Evolutionary conservation across 2,329 filamentous ascomycete species (phyloP).

Genomic region (Nigrospora sphaerica): DNA sequence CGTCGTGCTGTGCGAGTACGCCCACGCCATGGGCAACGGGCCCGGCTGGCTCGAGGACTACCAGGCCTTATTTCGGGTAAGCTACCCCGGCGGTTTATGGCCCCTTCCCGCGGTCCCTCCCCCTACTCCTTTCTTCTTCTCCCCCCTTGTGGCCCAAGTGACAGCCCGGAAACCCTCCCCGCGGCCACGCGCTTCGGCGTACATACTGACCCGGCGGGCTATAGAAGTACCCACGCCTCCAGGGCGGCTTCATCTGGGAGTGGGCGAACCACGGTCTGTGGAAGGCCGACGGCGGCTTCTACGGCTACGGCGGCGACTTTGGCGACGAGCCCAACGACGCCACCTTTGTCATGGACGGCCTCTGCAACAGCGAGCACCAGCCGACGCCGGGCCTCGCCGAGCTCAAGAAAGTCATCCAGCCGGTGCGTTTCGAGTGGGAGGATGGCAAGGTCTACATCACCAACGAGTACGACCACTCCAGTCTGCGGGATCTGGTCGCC

Average conservation of each 20-base stretch:
- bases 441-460: conserved; percentile 28
- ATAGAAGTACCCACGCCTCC: conserved; percentile 45
- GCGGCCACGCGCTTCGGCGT: too few relatives aligned
- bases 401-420: conserved; percentile 50
- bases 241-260: conserved; percentile 63
- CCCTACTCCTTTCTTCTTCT: too few relatives aligned
- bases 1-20: conserved; percentile 51
- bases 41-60: conserved; percentile 66
- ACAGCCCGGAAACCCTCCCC: too few relatives aligned
- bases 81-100: too few relatives aligned
- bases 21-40: conserved; percentile 67
- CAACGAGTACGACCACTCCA: conserved; percentile 44
- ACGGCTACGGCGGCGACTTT: conserved; percentile 51
- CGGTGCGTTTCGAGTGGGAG: conserved; percentile 34
- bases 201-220: too few relatives aligned
- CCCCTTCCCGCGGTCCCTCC: too few relatives aligned
- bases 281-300: conserved; percentile 39
- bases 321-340: conserved; percentile 53
- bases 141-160: too few relatives aligned
- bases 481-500: conserved; percentile 32
- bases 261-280: conserved; percentile 57
- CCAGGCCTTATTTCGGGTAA: conserved; percentile 48
- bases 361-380: conserved; percentile 45
- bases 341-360: conserved; percentile 56
- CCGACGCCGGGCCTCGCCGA: conserved; percentile 51